Base-by-base conservation (phyloP, 768 basidiomycete genomes). In the Psilocybe azurescens region DNA sequence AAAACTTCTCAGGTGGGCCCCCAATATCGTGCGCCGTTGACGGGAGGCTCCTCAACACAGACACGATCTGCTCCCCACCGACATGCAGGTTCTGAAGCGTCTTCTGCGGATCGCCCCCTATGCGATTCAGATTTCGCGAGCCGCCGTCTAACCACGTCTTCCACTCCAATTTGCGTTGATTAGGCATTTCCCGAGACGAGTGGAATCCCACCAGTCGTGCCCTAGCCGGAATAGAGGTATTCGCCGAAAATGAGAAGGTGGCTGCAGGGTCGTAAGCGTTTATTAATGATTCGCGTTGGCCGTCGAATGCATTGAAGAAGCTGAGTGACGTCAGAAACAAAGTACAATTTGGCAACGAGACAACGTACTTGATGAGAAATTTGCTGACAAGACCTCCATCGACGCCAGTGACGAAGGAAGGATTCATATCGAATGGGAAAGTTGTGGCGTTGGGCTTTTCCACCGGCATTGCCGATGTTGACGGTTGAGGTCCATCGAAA, bases 161-260 rank as follows among this genome's bases (percentile, higher is more conserved):
- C 95, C 95, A 97, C 7, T 87, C 86, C 53, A 97, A 76, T 69
- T 90, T 91, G 62, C 85, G 83, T 75, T 97, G 95, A 69, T 96
- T 89, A 9, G 95, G 93, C 74, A 94, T 78, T 36, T 84, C 84
- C 44, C 78, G 79, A 5, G 85, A 84, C 5, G 75, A 70, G 63
- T 92, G 88, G 64, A 88, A 81, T 20, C 89, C 89, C 71, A 89
- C 84, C 50, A 91, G 80, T 51, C 91, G 84, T 0, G 93, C 91
- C 14, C 95, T 90, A 6, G 82, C 73, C 3, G 93, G 93, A 63
- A 96, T 91, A 5, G 85, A 72, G 1, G 95, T 96, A 72, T 95
- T 96, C 68, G 87, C 86, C 18, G 90, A 91, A 72, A 89, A 91
- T 1, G 95, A 97, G 73, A 98, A 95, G 7, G 95, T 96, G n/a